Evolutionary conservation across 2,329 filamentous ascomycete genomes (phyloP).

Genomic region (Pseudodiploospora longispora): DNA sequence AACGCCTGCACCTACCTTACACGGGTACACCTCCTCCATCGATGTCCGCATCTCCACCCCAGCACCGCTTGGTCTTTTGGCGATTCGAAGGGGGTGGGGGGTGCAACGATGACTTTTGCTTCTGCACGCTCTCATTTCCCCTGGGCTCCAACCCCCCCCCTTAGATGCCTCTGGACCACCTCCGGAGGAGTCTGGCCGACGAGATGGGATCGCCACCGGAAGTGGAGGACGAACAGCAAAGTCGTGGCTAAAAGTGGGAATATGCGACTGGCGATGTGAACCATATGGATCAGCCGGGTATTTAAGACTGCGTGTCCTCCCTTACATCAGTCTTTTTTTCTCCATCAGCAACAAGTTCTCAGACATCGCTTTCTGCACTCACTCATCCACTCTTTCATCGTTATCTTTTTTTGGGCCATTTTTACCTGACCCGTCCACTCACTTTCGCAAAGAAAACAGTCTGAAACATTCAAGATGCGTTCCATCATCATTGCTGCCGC

Average conservation of each 20-base stretch:
- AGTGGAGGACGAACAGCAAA: background rate
- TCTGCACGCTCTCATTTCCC: slow-evolving; percentile 10
- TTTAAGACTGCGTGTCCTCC: slow-evolving; percentile 13
- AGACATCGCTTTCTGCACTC: slow-evolving; percentile 8
- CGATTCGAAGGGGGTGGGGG: too few species aligned
- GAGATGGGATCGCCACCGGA: background rate
- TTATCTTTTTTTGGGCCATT: slow-evolving; percentile 11
- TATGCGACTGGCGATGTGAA: too few species aligned
- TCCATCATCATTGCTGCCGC: slow-evolving; percentile 14
- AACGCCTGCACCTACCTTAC: too few species aligned
- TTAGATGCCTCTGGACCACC: too few species aligned
- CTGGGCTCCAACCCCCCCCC: background rate
- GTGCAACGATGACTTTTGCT: too few species aligned
- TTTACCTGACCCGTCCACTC: slow-evolving; percentile 13
- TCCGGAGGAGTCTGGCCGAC: background rate
- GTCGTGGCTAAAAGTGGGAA: background rate
- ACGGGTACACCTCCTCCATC: too few species aligned
- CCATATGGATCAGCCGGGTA: slow-evolving; percentile 4
- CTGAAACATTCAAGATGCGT: slow-evolving; percentile 14
- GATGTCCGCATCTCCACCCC: too few species aligned
- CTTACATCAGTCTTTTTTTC: slow-evolving; percentile 3
- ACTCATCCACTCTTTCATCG: slow-evolving; percentile 10
- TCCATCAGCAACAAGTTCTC: slow-evolving; percentile 7
- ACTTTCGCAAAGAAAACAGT: slow-evolving; percentile 3
- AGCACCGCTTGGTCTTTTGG: too few species aligned